Evolutionary conservation across 352 stramenopile species (phyloP).

Genomic region (Phytophthora capsici): DNA sequence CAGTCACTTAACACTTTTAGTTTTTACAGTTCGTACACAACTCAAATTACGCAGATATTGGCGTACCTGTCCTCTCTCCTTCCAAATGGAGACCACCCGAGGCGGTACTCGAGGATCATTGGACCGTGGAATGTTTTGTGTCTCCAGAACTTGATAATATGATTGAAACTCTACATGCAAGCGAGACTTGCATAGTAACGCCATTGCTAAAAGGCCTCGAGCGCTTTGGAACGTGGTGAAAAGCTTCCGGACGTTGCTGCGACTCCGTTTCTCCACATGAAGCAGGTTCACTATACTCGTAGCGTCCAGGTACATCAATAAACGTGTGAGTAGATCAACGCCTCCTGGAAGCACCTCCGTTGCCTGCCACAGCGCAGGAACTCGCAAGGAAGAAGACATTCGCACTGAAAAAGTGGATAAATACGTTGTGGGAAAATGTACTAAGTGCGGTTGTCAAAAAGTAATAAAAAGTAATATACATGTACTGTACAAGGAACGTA

Average conservation of each 20-base stretch:
- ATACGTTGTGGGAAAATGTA: no score
- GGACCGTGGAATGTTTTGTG: conserved; percentile 51
- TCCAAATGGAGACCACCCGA: conserved; percentile 61
- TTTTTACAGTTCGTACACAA: neutral
- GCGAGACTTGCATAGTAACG: conserved; percentile 35
- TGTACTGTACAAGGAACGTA: no score
- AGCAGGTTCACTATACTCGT: conserved; percentile 29
- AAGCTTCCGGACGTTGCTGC: conserved; percentile 25
- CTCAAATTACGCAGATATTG: conserved; percentile 2
- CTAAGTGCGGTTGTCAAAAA: neutral
- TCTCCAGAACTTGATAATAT: conserved; percentile 60
- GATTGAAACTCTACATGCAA: conserved; percentile 52
- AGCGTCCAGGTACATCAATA: conserved; percentile 43
- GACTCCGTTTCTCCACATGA: conserved; percentile 34
- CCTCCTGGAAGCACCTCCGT: conserved; percentile 9
- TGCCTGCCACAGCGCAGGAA: conserved; percentile 21
- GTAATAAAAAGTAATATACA: no score
- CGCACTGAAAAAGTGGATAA: no score
- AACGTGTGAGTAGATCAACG: conserved; percentile 14
- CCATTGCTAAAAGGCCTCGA: conserved; percentile 42
- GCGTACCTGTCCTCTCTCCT: conserved; percentile 55
- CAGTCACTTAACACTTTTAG: neutral
- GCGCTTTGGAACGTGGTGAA: conserved; percentile 29
- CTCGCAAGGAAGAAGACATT: neutral
- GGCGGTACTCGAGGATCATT: conserved; percentile 64